phyloP scores from a whole-genome alignment of 805 yeast species.

The Yarrowia yakushimensis region DNA sequence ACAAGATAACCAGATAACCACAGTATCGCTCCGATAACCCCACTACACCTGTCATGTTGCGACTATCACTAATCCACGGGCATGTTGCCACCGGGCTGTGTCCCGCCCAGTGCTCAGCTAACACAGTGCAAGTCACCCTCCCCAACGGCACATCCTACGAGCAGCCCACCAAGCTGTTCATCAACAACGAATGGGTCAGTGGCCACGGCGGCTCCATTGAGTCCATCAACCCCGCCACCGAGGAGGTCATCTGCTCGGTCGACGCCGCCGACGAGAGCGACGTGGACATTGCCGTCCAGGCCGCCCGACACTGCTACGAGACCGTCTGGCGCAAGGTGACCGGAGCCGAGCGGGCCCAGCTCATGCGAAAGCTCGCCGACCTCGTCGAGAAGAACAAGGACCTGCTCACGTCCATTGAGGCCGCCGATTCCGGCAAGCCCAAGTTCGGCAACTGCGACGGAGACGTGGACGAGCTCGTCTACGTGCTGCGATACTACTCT shows the following conservation, averaged over 20 bases:
- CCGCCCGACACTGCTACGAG: slow-evolving; percentile 76
- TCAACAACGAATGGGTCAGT: slow-evolving; percentile 69
- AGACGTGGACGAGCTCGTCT: slow-evolving; percentile 67
- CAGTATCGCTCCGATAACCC: background rate
- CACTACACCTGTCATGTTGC: background rate
- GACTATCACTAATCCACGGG: slow-evolving; percentile 1
- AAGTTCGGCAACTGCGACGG: slow-evolving; percentile 55
- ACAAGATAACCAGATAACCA: too few relatives aligned
- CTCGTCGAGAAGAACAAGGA: slow-evolving; percentile 69
- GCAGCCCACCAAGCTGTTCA: slow-evolving; percentile 81
- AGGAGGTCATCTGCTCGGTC: slow-evolving; percentile 62
- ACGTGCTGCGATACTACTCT: slow-evolving; percentile 76
- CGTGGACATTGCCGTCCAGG: slow-evolving; percentile 78
- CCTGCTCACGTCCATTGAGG: slow-evolving; percentile 72
- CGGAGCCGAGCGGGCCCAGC: slow-evolving; percentile 63
- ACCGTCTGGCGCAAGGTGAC: slow-evolving; percentile 65
- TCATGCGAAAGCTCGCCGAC: slow-evolving; percentile 70
- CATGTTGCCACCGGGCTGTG: too few relatives aligned
- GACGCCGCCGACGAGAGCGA: slow-evolving; percentile 77
- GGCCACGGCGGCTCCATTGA: slow-evolving; percentile 57
- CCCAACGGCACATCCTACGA: slow-evolving; percentile 73
- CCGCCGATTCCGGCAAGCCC: slow-evolving; percentile 88
- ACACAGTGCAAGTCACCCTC: slow-evolving; percentile 31
- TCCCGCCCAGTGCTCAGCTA: background rate
- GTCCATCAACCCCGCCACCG: slow-evolving; percentile 69